phyloP scores from a whole-genome alignment of 1,284 basidiomycete genomes.

The Apiotrichum mycotoxinovorans region DNA sequence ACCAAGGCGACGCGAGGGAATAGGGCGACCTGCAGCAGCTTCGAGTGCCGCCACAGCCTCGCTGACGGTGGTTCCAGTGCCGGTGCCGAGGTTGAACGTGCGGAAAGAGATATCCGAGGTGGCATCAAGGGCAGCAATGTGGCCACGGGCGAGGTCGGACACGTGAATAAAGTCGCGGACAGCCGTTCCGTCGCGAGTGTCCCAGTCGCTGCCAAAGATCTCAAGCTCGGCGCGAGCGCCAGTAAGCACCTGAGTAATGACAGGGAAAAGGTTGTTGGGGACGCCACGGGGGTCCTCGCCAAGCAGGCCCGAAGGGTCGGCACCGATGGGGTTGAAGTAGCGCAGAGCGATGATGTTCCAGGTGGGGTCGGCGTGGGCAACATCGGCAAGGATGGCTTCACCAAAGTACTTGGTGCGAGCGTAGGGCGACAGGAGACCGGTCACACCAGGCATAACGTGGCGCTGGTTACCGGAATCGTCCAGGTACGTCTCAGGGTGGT shows the following conservation, averaged over 20 bases:
- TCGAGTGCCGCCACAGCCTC: constrained; percentile 10
- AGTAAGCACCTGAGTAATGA: constrained; percentile 26
- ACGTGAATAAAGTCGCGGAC: constrained; percentile 15
- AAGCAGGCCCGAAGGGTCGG: constrained; percentile 26
- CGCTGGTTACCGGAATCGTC: not conserved
- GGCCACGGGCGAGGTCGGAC: constrained; percentile 25
- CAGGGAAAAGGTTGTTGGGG: constrained; percentile 27
- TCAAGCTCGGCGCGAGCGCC: constrained; percentile 20
- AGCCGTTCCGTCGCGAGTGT: constrained; percentile 15
- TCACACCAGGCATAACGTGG: constrained; percentile 5
- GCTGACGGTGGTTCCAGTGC: constrained; percentile 66
- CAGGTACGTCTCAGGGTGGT: constrained; percentile 9
- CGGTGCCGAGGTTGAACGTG: constrained; percentile 71
- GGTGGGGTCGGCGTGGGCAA: constrained; percentile 16
- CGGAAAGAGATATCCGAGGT: constrained; percentile 4
- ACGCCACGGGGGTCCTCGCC: constrained; percentile 24
- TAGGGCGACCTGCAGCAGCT: too few relatives aligned
- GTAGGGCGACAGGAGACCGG: constrained; percentile 12
- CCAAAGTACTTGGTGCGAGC: constrained; percentile 16
- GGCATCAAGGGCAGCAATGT: constrained; percentile 23
- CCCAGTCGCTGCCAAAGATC: constrained; percentile 26
- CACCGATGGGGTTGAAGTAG: constrained; percentile 31
- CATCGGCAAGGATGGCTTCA: constrained; percentile 16
- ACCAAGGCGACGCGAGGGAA: too few relatives aligned
- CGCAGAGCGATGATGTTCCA: constrained; percentile 24